phyloP scores from a whole-genome alignment of 2,329 filamentous ascomycete genomes.

The Paracorniculantispora psalliotae region DNA sequence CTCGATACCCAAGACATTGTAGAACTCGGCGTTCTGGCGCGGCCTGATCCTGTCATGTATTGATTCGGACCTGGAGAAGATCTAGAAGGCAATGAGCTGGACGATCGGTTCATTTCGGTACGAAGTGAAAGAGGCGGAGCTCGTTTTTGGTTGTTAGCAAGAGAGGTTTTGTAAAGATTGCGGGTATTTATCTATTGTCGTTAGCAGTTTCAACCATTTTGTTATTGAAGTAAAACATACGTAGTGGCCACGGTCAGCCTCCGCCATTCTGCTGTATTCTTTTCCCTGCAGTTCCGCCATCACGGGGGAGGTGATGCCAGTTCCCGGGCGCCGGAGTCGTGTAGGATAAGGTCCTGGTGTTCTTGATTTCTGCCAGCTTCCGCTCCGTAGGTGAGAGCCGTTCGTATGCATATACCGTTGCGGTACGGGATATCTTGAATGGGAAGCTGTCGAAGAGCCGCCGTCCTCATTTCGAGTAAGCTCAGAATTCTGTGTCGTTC shows the following conservation, averaged over 20 bases:
- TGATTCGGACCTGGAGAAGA: conserved; percentile 24
- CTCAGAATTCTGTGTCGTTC: not conserved
- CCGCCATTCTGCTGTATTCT: conserved; percentile 47
- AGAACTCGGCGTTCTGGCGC: conserved; percentile 34
- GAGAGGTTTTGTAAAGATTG: conserved; percentile 36
- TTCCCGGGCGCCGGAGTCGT: conserved; percentile 49
- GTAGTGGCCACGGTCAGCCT: conserved; percentile 43
- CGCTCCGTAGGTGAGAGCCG: not conserved
- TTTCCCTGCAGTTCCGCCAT: conserved; percentile 42
- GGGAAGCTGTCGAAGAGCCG: not conserved
- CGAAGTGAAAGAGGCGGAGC: conserved; percentile 36
- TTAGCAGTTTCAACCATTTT: conserved; percentile 14
- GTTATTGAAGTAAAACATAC: conserved; percentile 28
- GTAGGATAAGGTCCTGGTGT: conserved; percentile 57
- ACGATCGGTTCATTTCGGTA: conserved; percentile 36
- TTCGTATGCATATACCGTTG: not conserved
- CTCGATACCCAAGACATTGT: conserved; percentile 24
- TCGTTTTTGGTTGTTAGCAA: conserved; percentile 31
- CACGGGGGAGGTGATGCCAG: conserved; percentile 45
- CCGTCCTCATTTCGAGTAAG: not conserved
- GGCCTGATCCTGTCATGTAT: conserved; percentile 18
- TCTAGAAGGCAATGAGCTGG: conserved; percentile 32
- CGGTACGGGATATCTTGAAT: not conserved
- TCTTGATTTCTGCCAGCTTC: conserved; percentile 30
- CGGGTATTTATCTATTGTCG: not conserved